Evolutionary conservation across 2,329 filamentous ascomycete species (phyloP).

Genomic region (Trichoderma pleuroti): DNA sequence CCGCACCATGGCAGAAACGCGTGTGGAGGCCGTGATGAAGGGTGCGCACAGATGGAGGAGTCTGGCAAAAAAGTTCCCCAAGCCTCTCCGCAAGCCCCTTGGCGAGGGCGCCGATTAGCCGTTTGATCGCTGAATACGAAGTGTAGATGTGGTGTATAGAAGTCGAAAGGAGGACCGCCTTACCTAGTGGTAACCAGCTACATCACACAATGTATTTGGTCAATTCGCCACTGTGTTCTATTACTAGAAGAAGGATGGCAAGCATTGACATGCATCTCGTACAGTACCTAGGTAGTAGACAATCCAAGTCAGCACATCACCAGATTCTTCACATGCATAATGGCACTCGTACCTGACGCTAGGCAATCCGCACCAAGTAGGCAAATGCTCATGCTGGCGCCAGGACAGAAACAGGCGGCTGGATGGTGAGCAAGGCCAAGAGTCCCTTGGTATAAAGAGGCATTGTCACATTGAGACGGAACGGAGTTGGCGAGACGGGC

Average conservation of each 20-base stretch:
- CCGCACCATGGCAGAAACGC: conserved; percentile 8
- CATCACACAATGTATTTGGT: background rate
- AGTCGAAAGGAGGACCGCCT: background rate
- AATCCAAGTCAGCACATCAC: background rate
- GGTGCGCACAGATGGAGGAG: conserved; percentile 11
- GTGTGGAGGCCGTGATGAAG: conserved; percentile 11
- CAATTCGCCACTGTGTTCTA: background rate
- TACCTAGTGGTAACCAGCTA: background rate
- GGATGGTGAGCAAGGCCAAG: conserved; percentile 3
- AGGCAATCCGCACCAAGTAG: background rate
- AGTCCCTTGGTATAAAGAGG: too few relatives aligned
- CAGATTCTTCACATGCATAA: background rate
- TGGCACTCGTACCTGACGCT: background rate
- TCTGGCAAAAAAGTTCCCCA: conserved; percentile 15
- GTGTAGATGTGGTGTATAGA: background rate
- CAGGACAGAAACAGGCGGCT: background rate
- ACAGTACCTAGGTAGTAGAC: background rate
- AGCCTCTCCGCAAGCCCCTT: conserved; percentile 9
- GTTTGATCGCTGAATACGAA: conserved; percentile 10
- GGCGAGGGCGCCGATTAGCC: conserved; percentile 8
- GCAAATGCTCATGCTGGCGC: background rate
- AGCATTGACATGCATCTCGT: background rate
- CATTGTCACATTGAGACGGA: background rate
- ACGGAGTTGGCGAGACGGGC: background rate
- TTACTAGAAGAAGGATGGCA: background rate